phyloP scores from a whole-genome alignment of 176 grass and related monocot species.

The Guadua angustifolia region DNA sequence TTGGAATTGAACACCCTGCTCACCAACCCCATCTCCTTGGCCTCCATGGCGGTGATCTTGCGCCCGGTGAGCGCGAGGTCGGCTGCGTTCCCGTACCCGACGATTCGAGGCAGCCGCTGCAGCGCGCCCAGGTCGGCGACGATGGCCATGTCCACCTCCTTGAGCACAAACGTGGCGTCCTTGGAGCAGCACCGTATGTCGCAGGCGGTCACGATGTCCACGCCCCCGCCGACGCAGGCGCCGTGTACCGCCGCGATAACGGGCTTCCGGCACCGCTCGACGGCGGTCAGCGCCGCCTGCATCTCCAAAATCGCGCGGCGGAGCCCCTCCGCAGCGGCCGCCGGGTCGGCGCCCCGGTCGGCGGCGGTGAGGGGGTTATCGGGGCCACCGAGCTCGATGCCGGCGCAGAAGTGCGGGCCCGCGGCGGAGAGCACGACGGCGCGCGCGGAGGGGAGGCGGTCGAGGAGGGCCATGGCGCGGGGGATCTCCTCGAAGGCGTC shows the following conservation, averaged over 20 bases:
- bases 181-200: slow-evolving; percentile 74
- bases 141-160: slow-evolving; percentile 91
- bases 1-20: slow-evolving; percentile 70
- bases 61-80: slow-evolving; percentile 76
- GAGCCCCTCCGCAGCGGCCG: slow-evolving; percentile 45
- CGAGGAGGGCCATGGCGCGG: slow-evolving; percentile 76
- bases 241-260: slow-evolving; percentile 78
- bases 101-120: slow-evolving; percentile 65
- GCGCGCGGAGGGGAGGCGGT: slow-evolving; percentile 66
- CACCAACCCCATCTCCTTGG: slow-evolving; percentile 78
- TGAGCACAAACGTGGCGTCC: slow-evolving; percentile 74
- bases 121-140: slow-evolving; percentile 80
- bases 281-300: slow-evolving; percentile 60
- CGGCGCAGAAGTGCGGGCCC: slow-evolving; percentile 79
- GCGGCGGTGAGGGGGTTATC: slow-evolving; percentile 36
- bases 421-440: slow-evolving; percentile 60
- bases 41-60: slow-evolving; percentile 68
- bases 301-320: slow-evolving; percentile 63
- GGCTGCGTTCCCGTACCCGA: slow-evolving; percentile 67
- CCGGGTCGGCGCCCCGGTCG: slow-evolving; percentile 43
- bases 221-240: slow-evolving; percentile 73
- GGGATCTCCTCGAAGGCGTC: slow-evolving; percentile 77
- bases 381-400: slow-evolving; percentile 70
- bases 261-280: slow-evolving; percentile 79
- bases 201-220: slow-evolving; percentile 68